phyloP scores from a whole-genome alignment of 345 rosid species.

The Hevea brasiliensis region DNA sequence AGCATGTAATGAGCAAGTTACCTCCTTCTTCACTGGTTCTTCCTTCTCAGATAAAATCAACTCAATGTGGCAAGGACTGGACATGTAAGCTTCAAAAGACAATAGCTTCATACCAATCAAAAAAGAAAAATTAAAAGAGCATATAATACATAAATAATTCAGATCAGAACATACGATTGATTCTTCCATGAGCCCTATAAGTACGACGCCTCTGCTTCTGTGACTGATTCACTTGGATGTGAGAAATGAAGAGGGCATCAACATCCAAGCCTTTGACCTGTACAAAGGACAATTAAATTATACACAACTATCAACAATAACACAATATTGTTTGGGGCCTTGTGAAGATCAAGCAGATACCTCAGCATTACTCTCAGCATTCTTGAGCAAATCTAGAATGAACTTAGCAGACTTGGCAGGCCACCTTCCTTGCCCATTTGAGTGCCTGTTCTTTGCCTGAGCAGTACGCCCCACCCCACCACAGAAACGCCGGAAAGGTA shows the following conservation, averaged over 20 bases:
- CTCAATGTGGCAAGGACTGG: constrained; percentile 95
- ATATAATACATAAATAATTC: not conserved
- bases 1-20: constrained; percentile 10
- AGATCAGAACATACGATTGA: constrained; percentile 60
- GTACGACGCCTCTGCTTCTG: constrained; percentile 93
- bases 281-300: not conserved
- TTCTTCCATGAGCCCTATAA: constrained; percentile 98
- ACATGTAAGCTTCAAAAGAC: constrained; percentile 75
- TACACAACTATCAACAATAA: not conserved
- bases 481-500: constrained; percentile 97
- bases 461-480: constrained; percentile 99
- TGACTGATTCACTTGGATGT: constrained; percentile 95
- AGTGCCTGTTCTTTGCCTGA: constrained; percentile 95
- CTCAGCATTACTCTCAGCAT: constrained; percentile 98
- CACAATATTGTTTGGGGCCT: too few relatives aligned
- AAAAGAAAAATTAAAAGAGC: too few relatives aligned
- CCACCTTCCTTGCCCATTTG: constrained; percentile 98
- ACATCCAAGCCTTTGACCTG: constrained; percentile 98
- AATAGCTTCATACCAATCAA: not conserved
- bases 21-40: constrained; percentile 95
- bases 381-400: constrained; percentile 86
- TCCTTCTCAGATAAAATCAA: constrained; percentile 86
- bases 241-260: constrained; percentile 78
- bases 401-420: constrained; percentile 86
- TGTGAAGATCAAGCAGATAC: constrained; percentile 22